A percentile compares a stretch with the other conserved stretches of the same genome.
Evolutionary conservation across 805 yeast genomes (phyloP).

Genomic region (Candida nanaspora): DNA sequence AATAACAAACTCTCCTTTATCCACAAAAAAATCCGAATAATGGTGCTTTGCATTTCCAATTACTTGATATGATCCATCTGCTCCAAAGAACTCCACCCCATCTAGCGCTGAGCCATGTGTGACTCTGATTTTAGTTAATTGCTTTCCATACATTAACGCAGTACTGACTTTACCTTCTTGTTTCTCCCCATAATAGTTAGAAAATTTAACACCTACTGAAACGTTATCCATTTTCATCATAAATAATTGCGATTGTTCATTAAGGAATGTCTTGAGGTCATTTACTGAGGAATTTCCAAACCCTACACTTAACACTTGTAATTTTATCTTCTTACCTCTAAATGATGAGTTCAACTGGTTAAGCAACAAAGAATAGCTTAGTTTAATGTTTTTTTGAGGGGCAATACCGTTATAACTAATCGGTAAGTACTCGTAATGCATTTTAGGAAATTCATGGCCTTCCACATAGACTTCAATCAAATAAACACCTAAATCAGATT

Average conservation of each 20-base stretch:
- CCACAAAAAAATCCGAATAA: constrained; percentile 50
- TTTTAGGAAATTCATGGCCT: constrained; percentile 40
- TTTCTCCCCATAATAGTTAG: neutral
- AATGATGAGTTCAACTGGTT: constrained; percentile 26
- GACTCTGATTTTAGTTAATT: constrained; percentile 47
- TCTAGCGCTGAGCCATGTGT: constrained; percentile 76
- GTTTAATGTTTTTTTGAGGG: constrained; percentile 41
- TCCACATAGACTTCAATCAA: constrained; percentile 64
- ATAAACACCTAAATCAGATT: constrained; percentile 62
- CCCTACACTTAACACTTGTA: constrained; percentile 53
- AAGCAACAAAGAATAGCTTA: constrained; percentile 43
- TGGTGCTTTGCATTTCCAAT: constrained; percentile 49
- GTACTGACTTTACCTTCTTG: constrained; percentile 9
- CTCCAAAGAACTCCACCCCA: constrained; percentile 55
- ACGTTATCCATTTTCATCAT: neutral
- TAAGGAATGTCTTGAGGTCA: constrained; percentile 34
- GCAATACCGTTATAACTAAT: constrained; percentile 51
- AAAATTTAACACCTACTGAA: neutral
- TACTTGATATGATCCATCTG: constrained; percentile 14
- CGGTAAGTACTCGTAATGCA: constrained; percentile 58
- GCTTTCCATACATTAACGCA: constrained; percentile 11
- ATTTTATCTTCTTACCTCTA: constrained; percentile 31
- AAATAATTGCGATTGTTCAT: constrained; percentile 6
- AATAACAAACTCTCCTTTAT: constrained; percentile 49
- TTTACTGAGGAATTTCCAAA: constrained; percentile 50